Evolutionary conservation across 768 basidiomycete genomes (phyloP).

Genomic region (Boletus rubroflammeus): DNA sequence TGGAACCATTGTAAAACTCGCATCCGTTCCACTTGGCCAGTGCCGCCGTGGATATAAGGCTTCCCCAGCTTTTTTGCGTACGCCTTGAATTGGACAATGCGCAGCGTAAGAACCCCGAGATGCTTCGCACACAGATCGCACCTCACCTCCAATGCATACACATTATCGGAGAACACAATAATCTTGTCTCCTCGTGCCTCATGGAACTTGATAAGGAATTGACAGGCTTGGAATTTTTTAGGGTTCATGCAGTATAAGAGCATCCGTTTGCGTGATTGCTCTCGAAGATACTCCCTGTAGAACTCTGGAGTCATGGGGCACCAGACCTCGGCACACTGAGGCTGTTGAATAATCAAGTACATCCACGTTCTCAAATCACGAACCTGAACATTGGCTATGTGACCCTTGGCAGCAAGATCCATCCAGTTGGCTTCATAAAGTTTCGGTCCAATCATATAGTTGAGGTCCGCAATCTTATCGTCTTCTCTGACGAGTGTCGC

Average conservation of each 20-base stretch:
- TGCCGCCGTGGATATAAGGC: constrained; percentile 93
- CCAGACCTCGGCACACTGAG: constrained; percentile 98
- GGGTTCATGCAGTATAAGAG: constrained; percentile 99
- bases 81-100: constrained; percentile 43
- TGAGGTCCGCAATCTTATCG: constrained; percentile 97
- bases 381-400: constrained; percentile 99
- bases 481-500: constrained; percentile 98
- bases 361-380: constrained; percentile 16
- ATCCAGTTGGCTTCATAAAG: constrained; percentile 99
- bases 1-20: constrained; percentile 94
- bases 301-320: constrained; percentile 99
- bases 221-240: constrained; percentile 98
- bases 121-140: neutral
- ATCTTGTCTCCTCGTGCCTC: constrained; percentile 98
- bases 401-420: constrained; percentile 98
- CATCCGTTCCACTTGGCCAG: constrained; percentile 94
- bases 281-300: constrained; percentile 93
- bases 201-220: constrained; percentile 97
- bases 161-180: constrained; percentile 99
- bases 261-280: constrained; percentile 91
- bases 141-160: constrained; percentile 88
- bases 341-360: constrained; percentile 1
- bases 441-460: constrained; percentile 99
- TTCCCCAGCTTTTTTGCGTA: constrained; percentile 94
- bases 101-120: constrained; percentile 1